Percentiles rank a stretch among this genome's conserved stretches.
Evolutionary conservation across 495 filamentous ascomycete species (phyloP).

Genomic region (Sporormia fimetaria): DNA sequence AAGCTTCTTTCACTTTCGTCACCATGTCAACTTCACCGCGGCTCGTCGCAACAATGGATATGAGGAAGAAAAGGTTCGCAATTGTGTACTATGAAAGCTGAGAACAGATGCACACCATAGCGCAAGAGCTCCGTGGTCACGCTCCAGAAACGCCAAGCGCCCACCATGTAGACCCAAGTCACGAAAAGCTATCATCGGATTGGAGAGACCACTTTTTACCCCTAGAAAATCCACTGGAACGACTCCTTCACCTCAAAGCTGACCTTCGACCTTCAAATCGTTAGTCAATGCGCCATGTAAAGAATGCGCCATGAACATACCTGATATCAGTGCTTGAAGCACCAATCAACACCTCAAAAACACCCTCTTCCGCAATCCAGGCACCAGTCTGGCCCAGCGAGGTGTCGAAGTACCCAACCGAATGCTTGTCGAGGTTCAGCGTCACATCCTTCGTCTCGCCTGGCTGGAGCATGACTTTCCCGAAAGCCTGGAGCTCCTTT

Average conservation of each 20-base stretch:
- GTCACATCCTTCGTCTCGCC: conserved; percentile 47
- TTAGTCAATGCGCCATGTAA: conserved; percentile 5
- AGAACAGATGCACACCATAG: too few species aligned
- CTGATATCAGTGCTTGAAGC: conserved; percentile 37
- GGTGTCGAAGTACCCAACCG: conserved; percentile 74
- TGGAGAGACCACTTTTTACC: background rate
- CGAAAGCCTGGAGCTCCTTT: conserved; percentile 54
- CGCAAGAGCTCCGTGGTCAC: too few species aligned
- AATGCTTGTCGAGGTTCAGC: conserved; percentile 53
- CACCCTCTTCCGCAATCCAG: conserved; percentile 72
- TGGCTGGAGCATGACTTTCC: conserved; percentile 51
- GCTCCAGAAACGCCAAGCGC: conserved; percentile 1
- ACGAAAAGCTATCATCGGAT: background rate
- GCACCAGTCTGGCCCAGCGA: conserved; percentile 37
- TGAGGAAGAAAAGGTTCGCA: background rate
- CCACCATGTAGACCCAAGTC: conserved; percentile 3
- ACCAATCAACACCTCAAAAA: conserved; percentile 48
- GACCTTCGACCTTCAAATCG: conserved; percentile 7
- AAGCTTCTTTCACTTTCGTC: too few species aligned
- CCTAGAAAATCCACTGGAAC: conserved; percentile 26
- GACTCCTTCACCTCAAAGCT: conserved; percentile 25
- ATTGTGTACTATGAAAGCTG: background rate
- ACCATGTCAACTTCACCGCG: background rate
- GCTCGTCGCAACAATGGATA: background rate
- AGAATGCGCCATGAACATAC: conserved; percentile 14